These are phyloP conservation scores for Hypsizygus ulmarius DNA, from an alignment of 1,284 basidiomycete genomes.

Conservation along the genomic window DNA sequence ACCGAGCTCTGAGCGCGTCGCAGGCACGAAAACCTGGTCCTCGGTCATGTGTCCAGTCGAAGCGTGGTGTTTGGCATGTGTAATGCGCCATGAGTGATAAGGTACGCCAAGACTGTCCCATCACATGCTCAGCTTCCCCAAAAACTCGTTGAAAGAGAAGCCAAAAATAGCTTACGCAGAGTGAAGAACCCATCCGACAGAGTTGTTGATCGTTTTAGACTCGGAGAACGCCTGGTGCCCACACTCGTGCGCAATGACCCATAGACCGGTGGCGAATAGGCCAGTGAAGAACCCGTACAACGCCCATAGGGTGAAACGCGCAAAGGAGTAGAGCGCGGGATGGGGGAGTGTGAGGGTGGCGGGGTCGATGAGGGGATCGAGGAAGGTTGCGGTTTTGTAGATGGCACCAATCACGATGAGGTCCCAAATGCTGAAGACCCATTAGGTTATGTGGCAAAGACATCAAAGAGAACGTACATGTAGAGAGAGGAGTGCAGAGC, in stretches of 20 bases:
- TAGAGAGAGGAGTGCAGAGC: constrained; percentile 83
- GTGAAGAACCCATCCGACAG: constrained; percentile 93
- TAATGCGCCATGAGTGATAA: constrained; percentile 98
- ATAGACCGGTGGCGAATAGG: constrained; percentile 89
- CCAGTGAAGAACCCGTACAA: constrained; percentile 84
- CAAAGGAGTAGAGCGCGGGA: constrained; percentile 61
- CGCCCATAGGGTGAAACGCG: constrained; percentile 75
- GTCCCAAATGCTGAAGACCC: constrained; percentile 65
- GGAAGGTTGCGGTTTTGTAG: constrained; percentile 69
- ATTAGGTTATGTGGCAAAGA: constrained; percentile 8
- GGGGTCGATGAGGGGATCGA: constrained; percentile 65
- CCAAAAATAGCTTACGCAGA: constrained; percentile 60
- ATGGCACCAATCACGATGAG: constrained; percentile 64
- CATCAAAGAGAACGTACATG: constrained; percentile 50
- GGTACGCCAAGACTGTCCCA: constrained; percentile 81
- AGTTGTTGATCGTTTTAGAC: constrained; percentile 91
- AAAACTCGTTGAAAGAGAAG: constrained; percentile 15
- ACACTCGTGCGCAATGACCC: constrained; percentile 91
- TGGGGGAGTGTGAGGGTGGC: constrained; percentile 57
- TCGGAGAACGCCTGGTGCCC: constrained; percentile 98
- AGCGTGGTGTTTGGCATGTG: constrained; percentile 96
- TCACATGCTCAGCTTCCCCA: constrained; percentile 27
- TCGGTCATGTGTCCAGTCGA: constrained; percentile 93
- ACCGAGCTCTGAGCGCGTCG: constrained; percentile 75
- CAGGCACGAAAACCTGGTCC: constrained; percentile 96